Evolutionary conservation across 192 early-diverging fungal species (phyloP), one percentile per base, ranked within the genome.

Genomic region (Mortierella hygrophila): DNA sequence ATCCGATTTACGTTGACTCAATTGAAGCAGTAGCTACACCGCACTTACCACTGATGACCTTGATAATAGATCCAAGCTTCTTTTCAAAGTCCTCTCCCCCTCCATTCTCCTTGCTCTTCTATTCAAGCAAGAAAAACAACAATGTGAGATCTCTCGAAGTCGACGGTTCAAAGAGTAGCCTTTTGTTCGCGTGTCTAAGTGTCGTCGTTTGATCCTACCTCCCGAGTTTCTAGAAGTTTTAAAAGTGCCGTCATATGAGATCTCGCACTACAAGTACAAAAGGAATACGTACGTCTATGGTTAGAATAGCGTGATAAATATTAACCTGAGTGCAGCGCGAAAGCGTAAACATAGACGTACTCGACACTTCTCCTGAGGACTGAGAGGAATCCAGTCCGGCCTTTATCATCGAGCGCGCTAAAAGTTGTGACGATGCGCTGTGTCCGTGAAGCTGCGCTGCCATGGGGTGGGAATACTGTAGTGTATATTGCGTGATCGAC

Each of bases 331-430:
- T 0, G 26, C 29, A 65, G 9, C 15, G 32, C 8, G 8, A 65
- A 32, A 60, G 20, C 55, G 23, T 18, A 11, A n/a, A 18, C 20
- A 16, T 63, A 1, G 18, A 75, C 88, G 77, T 89, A 92, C 88
- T 91, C 91, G 18, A 90, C 93, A 82, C 97, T 94, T 37, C 95
- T 92, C 32, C 92, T 92, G 75, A 99, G 89, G 21, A 97, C 91
- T 60, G 92, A 94, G 42, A 93, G 80, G 76, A 99, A 96, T 37
- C 95, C 97, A 29, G 90, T 93, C 21, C 91, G 88, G 41, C 96
- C 95, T 79, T 90, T 93, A 68, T 91, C 89, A 37, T 94, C 94
- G 74, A 97, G 85, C 4, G 88, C 82, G 32, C 88, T 83, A 42
- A 96, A 89, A 18, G 97, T 93, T 18, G 92, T 81, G 4, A 99